Percentiles rank a stretch among this genome's conserved stretches.
These are phyloP conservation scores for Fistulifera solaris DNA, from an alignment of 108 stramenopile genomes.

Conservation along the genomic window DNA sequence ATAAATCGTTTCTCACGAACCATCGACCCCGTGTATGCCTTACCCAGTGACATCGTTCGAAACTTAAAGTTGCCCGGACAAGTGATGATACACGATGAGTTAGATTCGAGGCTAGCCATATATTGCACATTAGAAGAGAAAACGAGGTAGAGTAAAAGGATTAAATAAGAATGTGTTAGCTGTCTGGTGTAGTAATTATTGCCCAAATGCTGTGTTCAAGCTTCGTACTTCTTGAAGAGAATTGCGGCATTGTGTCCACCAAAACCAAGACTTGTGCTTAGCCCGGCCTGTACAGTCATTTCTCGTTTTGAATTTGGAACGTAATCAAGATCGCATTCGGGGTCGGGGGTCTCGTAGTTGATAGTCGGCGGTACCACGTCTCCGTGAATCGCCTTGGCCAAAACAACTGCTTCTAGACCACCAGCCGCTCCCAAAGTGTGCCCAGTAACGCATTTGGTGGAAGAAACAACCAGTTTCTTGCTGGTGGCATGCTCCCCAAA, in stretches of 20 bases:
- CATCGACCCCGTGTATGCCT: conserved; percentile 84
- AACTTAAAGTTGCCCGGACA: conserved; percentile 49
- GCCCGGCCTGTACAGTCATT: conserved; percentile 83
- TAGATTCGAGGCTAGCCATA: too few species aligned
- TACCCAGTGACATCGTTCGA: conserved; percentile 69
- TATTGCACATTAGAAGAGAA: too few species aligned
- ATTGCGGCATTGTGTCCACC: conserved; percentile 99
- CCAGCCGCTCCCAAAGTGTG: conserved; percentile 97
- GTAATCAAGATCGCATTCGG: conserved; percentile 95
- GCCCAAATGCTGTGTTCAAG: too few species aligned
- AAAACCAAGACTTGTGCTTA: conserved; percentile 96
- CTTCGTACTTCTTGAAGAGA: conserved; percentile 81
- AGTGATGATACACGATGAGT: conserved; percentile 18
- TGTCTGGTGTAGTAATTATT: too few species aligned
- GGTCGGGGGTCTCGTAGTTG: conserved; percentile 92
- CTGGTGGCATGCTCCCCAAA: conserved; percentile 84
- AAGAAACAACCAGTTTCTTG: conserved; percentile 79
- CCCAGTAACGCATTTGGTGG: conserved; percentile 92
- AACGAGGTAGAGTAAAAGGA: too few species aligned
- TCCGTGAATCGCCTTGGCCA: conserved; percentile 69
- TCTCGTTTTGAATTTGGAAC: conserved; percentile 86
- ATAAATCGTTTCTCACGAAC: conserved; percentile 24
- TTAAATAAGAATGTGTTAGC: too few species aligned
- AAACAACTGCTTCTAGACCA: conserved; percentile 90
- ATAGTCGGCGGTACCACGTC: conserved; percentile 89